phyloP scores from a whole-genome alignment of 352 stramenopile genomes.

The Pythium phragmiticola region DNA sequence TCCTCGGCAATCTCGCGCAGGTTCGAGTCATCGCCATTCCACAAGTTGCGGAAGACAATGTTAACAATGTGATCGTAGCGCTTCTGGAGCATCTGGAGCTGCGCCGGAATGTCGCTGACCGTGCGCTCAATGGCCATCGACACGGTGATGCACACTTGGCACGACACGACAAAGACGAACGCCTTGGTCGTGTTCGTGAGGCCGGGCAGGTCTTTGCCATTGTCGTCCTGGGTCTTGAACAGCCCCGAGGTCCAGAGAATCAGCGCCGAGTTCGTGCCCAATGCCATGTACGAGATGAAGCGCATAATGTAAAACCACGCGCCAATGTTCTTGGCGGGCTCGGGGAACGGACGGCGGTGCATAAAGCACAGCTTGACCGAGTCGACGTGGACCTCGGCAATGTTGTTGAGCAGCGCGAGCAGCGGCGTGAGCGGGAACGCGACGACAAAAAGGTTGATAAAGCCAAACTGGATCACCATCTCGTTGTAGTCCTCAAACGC shows the following conservation, averaged over 20 bases:
- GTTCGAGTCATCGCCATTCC: constrained; percentile 61
- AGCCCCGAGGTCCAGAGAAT: constrained; percentile 84
- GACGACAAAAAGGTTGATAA: constrained; percentile 93
- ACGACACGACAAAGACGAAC: constrained; percentile 71
- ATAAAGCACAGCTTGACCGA: constrained; percentile 82
- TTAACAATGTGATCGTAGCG: constrained; percentile 76
- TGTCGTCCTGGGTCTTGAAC: constrained; percentile 31
- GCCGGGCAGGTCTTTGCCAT: constrained; percentile 33
- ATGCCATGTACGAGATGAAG: constrained; percentile 76
- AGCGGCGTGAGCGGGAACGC: constrained; percentile 92
- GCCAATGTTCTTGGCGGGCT: constrained; percentile 86
- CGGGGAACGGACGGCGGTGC: constrained; percentile 74
- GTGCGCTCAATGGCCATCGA: constrained; percentile 56
- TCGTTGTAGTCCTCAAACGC: constrained; percentile 90
- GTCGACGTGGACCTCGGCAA: constrained; percentile 90
- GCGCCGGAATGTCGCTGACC: constrained; percentile 56
- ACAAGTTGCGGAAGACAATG: constrained; percentile 74
- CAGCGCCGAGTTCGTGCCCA: constrained; percentile 76
- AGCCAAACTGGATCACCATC: constrained; percentile 94
- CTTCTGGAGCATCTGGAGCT: constrained; percentile 53
- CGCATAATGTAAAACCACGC: constrained; percentile 90
- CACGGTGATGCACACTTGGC: constrained; percentile 68
- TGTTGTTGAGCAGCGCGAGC: constrained; percentile 89
- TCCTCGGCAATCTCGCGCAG: constrained; percentile 72
- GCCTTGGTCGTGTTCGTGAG: constrained; percentile 38